Base-by-base conservation (phyloP, 768 basidiomycete genomes). In the Sporobolomyces phaffii region DNA sequence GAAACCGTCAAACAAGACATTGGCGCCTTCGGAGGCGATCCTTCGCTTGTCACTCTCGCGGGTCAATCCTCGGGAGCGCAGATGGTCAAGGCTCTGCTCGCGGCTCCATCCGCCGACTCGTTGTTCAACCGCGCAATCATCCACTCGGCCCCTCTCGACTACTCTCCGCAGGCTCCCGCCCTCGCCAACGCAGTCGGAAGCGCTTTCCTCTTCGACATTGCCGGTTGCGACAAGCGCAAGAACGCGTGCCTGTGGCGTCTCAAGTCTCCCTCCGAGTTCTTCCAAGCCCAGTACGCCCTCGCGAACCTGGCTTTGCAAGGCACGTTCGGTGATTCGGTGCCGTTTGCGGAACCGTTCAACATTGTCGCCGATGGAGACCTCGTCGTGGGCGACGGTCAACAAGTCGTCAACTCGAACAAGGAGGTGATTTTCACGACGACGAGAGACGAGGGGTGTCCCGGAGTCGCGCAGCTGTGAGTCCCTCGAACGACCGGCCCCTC, bases 101-200 rank as follows among this genome's bases (percentile, higher is more conserved):
- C 86, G 17, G 80, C 81, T 4, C 88, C 90, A 4, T 84, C 85
- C 4, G 90, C 86, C 0, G 81, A 83, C 26, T 80, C 83, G 1
- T 80, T 91, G 54, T 93, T 93, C 81, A 80, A 82, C 63, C 86
- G 83, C 57, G 88, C 86, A 0, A 90, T 91, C 63, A 75, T 92
- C 24, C 90, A 93, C 60, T 91, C 89, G 0, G 91, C 92, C 74
- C 88, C 91, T 3, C 88, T 92, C 84, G 52, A 69, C 43, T 76
- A 73, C 49, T 74, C 70, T 44, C 72, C 74, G 28, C 72, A 70
- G 31, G n/a, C 69, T 0, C 24, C 48, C 6, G 10, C 65, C 3
- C 48, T 67, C 15, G 62, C 51, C 13, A 40, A 62, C 58, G 20
- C 7, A 1, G 40, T 72, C 31, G 68, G 65, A 3, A 38, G 28